Base-by-base conservation (phyloP, 176 grass and related monocot species). In the Musa itinerans region DNA sequence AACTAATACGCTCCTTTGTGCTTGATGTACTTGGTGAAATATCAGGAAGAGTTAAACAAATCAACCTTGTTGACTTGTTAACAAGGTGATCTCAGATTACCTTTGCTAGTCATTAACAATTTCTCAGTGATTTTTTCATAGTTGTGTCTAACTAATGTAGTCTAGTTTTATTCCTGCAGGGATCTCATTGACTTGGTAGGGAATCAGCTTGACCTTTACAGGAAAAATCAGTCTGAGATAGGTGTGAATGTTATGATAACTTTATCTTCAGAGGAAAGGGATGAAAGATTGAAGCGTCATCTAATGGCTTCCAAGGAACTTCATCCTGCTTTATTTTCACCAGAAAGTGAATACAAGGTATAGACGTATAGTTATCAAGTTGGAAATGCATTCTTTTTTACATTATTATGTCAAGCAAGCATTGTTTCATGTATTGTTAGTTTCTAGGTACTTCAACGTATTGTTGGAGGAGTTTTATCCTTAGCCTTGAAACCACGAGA, bases 241-340 rank as follows among this genome's bases (percentile, higher is more conserved):
- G 90, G 95, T 66, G 82, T 81, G 55, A 81, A 93, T 73, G 82
- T 93, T 77, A 98, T 98, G 88, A 86, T 76, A 75, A 91, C 88
- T 74, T 85, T 98, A 69, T 94, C 95, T 81, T 98, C 78, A 1
- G 95, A 98, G 79, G 95, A 98, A 93, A 93, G 90, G 85, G 95
- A 98, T 76, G 95, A 98, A 67, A 89, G 61, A 56, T 75, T 98
- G 78, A 98, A 94, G 69, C 88, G 80, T 2, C 86, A 98, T 83
- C 78, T 98, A 78, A 93, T 91, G 64, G 86, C 87, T 63, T 89
- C 95, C 68, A 87, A 87, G 77, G 81, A 93, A 89, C 90, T 98
- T 87, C 95, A 94, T 74, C 95, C 88, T 77, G 95, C 95, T 64
- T 78, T 98, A 83, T 86, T 98, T 76, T 98, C 95, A 83, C 84